Conservation (phyloP, 108 stramenopile genomes). For the Discostella pseudostelligera region DNA sequence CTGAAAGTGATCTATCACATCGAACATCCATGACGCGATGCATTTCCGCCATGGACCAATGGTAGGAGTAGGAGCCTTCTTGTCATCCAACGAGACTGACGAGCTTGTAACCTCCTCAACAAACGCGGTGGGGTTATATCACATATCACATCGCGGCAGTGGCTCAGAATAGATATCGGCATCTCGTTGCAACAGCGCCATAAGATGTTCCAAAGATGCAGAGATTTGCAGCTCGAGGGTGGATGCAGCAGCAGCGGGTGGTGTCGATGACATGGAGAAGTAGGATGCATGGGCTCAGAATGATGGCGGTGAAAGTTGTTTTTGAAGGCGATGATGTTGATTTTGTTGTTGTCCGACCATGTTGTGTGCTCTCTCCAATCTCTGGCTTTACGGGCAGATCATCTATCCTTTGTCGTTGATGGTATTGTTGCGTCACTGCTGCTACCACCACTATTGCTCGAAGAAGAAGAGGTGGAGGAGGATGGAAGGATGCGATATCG, state of each 20-base stretch:
- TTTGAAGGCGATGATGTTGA: background rate
- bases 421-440: too few species aligned
- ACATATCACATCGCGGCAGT: too few species aligned
- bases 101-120: slow-evolving; percentile 25
- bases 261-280: background rate
- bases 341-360: background rate
- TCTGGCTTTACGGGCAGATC: too few species aligned
- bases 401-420: too few species aligned
- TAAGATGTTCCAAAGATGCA: slow-evolving; percentile 19
- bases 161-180: slow-evolving; percentile 20
- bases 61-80: slow-evolving; percentile 9
- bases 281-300: background rate
- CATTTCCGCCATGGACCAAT: slow-evolving; percentile 25
- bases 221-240: background rate
- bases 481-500: slow-evolving; percentile 59
- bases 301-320: background rate
- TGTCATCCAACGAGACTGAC: too few species aligned
- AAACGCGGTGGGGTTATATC: slow-evolving; percentile 42
- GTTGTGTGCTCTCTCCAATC: too few species aligned
- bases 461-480: too few species aligned
- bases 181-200: slow-evolving; percentile 37
- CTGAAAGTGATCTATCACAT: slow-evolving; percentile 36
- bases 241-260: background rate
- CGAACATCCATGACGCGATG: slow-evolving; percentile 37
- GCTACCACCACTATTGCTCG: too few species aligned